phyloP scores from a whole-genome alignment of 73 alveolate genomes.

The Effrenium voratum region DNA sequence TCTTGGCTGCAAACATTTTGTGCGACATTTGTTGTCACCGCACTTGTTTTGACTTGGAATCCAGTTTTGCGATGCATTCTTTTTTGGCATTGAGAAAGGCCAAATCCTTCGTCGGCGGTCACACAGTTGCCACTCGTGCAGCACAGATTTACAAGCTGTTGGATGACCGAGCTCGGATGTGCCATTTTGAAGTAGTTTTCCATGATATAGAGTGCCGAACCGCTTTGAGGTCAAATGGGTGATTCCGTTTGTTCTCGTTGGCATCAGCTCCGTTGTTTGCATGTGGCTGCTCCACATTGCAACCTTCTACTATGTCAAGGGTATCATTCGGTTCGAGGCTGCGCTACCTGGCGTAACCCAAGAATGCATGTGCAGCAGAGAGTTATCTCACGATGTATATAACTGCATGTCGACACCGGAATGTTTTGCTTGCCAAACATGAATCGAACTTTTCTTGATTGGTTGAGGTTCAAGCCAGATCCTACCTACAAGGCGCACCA shows the following conservation, averaged over 20 bases:
- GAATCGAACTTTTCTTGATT: not conserved
- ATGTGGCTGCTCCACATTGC: slow-evolving; percentile 87
- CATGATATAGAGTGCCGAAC: no score
- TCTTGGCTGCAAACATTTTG: no score
- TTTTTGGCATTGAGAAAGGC: no score
- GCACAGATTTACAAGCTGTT: no score
- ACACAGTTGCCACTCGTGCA: no score
- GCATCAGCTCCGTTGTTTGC: slow-evolving; percentile 47
- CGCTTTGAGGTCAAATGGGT: slow-evolving; percentile 73
- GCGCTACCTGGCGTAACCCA: slow-evolving; percentile 1
- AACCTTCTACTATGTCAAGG: slow-evolving; percentile 72
- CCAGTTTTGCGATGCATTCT: no score
- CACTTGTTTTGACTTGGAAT: no score
- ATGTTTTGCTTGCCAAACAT: not conserved
- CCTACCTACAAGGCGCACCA: slow-evolving; percentile 38
- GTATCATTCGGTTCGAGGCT: slow-evolving; percentile 61
- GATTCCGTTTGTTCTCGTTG: slow-evolving; percentile 45
- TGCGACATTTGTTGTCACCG: no score
- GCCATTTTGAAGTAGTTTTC: no score
- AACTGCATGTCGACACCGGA: not conserved
- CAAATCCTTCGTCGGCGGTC: no score
- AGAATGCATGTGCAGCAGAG: not conserved
- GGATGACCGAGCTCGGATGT: no score
- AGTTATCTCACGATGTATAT: no score
- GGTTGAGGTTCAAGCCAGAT: not conserved